Conservation (phyloP, 1,139 yeast genomes). For the Yamadazyma taylorii region DNA sequence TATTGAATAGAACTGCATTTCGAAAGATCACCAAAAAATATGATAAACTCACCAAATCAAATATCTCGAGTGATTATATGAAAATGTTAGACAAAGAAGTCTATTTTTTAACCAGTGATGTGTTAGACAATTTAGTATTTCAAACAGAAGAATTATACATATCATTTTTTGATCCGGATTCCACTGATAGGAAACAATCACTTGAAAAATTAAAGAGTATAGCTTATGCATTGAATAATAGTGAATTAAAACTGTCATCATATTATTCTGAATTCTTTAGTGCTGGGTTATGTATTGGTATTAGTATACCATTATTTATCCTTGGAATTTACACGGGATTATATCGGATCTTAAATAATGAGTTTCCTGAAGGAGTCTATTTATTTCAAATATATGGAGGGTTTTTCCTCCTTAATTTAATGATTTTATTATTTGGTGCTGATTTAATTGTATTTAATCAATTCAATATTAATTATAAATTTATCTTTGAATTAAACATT, state of each 20-base stretch:
- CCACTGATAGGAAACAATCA: constrained; percentile 72
- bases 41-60: constrained; percentile 66
- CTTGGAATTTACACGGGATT: constrained; percentile 55
- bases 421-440: constrained; percentile 62
- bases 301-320: constrained; percentile 62
- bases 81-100: constrained; percentile 51
- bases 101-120: constrained; percentile 65
- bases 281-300: constrained; percentile 69
- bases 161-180: constrained; percentile 57
- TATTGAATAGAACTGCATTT: constrained; percentile 82
- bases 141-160: constrained; percentile 72
- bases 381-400: constrained; percentile 93
- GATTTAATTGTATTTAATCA: constrained; percentile 73
- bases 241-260: constrained; percentile 27
- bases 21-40: constrained; percentile 86
- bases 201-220: constrained; percentile 65
- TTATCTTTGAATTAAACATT: constrained; percentile 85
- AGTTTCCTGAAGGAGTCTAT: constrained; percentile 53
- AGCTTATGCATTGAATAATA: constrained; percentile 40
- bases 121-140: constrained; percentile 58
- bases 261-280: constrained; percentile 48
- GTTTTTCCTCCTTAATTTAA: constrained; percentile 62
- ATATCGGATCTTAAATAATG: constrained; percentile 33
- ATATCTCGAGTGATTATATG: constrained; percentile 56
- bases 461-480: constrained; percentile 81